Percentiles rank a stretch among this genome's conserved stretches.
Conservation (phyloP, 495 filamentous ascomycete genomes). For the Penicillium antarcticum region DNA sequence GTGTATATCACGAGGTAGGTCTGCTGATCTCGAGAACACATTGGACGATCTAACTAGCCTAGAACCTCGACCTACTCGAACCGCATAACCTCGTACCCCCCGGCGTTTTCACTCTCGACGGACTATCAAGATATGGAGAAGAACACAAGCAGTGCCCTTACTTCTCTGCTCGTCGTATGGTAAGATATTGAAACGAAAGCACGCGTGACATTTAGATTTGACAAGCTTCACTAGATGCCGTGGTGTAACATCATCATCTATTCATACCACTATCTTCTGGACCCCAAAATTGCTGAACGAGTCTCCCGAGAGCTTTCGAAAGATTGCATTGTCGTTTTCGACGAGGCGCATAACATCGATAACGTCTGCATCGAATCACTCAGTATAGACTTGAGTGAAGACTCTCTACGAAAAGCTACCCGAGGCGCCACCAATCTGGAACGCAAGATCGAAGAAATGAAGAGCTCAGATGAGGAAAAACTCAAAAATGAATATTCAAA, state of each 20-base stretch:
- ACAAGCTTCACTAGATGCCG: constrained; percentile 64
- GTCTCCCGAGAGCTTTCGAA: constrained; percentile 96
- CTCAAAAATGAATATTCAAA: constrained; percentile 94
- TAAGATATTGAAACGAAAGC: constrained; percentile 32
- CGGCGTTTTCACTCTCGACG: constrained; percentile 95
- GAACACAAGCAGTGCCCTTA: constrained; percentile 97
- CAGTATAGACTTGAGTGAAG: constrained; percentile 94
- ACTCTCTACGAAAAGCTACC: constrained; percentile 83
- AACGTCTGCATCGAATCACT: constrained; percentile 99
- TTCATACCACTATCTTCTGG: constrained; percentile 96
- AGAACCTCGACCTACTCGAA: constrained; percentile 93
- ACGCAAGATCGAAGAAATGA: constrained; percentile 87
- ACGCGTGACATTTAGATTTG: background rate
- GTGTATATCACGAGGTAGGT: constrained; percentile 87
- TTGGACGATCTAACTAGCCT: constrained; percentile 15
- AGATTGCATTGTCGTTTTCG: constrained; percentile 98
- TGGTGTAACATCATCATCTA: constrained; percentile 99
- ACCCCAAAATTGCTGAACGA: constrained; percentile 96
- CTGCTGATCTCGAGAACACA: background rate
- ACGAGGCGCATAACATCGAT: constrained; percentile 99
- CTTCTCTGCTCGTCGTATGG: constrained; percentile 93
- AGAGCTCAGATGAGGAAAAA: constrained; percentile 84
- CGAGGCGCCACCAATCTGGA: constrained; percentile 88
- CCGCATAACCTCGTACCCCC: constrained; percentile 90
- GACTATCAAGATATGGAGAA: constrained; percentile 81